phyloP scores from a whole-genome alignment of 805 yeast genomes.

The Brettanomyces anomalus region DNA sequence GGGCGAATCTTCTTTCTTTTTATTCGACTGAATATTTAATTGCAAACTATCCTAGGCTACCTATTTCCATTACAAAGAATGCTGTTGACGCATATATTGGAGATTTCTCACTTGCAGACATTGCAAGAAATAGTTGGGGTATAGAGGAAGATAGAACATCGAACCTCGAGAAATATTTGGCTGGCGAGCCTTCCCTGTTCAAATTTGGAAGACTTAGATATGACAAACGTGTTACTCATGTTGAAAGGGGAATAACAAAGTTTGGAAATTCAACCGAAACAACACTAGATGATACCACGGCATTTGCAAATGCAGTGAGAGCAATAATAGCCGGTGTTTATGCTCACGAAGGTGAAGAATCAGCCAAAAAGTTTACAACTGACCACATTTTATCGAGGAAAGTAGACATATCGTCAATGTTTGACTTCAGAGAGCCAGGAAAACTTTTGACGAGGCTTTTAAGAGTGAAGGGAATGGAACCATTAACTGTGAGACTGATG shows the following conservation, averaged over 20 bases:
- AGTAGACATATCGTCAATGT: slow-evolving; percentile 62
- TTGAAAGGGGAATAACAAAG: slow-evolving; percentile 40
- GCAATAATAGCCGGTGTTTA: slow-evolving; percentile 78
- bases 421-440: slow-evolving; percentile 78
- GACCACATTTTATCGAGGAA: slow-evolving; percentile 78
- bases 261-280: slow-evolving; percentile 25
- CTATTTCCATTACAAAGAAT: slow-evolving; percentile 64
- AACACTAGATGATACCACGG: slow-evolving; percentile 22
- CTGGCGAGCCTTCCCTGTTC: slow-evolving; percentile 59
- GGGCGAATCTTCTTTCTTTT: slow-evolving; percentile 66
- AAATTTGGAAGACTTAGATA: slow-evolving; percentile 64
- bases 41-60: slow-evolving; percentile 80
- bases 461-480: slow-evolving; percentile 60
- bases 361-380: slow-evolving; percentile 59
- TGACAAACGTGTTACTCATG: slow-evolving; percentile 32
- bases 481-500: slow-evolving; percentile 72
- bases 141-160: slow-evolving; percentile 65
- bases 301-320: slow-evolving; percentile 66
- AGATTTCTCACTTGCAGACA: slow-evolving; percentile 48
- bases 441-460: slow-evolving; percentile 74
- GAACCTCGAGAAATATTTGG: slow-evolving; percentile 54
- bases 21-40: slow-evolving; percentile 68
- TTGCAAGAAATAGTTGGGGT: slow-evolving; percentile 78
- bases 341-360: slow-evolving; percentile 58
- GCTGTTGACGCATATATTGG: slow-evolving; percentile 74